Base-by-base conservation (phyloP, 495 filamentous ascomycete genomes). In the Hypoxylon trugodes region DNA sequence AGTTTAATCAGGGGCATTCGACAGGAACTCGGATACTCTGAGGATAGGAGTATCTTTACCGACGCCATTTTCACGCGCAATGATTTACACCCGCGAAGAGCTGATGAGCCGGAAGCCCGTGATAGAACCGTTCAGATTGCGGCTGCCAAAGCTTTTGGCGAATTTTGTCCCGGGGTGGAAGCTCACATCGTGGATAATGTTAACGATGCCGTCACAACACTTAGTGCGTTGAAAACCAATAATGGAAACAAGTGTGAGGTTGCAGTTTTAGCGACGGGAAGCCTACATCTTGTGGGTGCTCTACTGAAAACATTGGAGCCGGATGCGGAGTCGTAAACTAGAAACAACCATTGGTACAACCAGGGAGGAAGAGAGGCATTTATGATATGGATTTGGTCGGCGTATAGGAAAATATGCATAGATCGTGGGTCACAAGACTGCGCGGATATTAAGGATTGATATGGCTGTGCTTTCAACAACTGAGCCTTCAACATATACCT, bases 251-350 rank as follows among this genome's bases (percentile, higher is more conserved):
- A 66, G 52, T n/a, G n/a, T n/a, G n/a, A n/a, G n/a, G 58, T 63
- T 21, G 52, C 33, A 40, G 71, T 85, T 2, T 72, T 91, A 16
- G 79, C 92, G 25, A 97, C 94, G 15, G 94, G 94, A 4, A 96
- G 92, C 71, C 81, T 97, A 57, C 91, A 97, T 78, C 81, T 98
- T 6, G 91, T 96, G 1, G 93, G 94, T 3, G 89, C 90, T 0
- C 79, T 92, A 56, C 74, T 97, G 24, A 89, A 90, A 72, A 86
- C 89, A 4, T 77, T 98, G 46, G 91, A 92, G 69, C 66, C 72
- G 28, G 75, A 74, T 21, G 68, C 62, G 26, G 57, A 72, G 28
- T 64, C 67, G 49, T 68, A 18, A 35, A 5, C 8, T 22, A 45
- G 12, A 24, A 8, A 35, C 0, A 30, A 2, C 2, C 36, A 22